Evolutionary conservation across 2,329 filamentous ascomycete genomes (phyloP), one percentile per base, ranked within the genome.

Genomic region (Trichoderma polysporum): DNA sequence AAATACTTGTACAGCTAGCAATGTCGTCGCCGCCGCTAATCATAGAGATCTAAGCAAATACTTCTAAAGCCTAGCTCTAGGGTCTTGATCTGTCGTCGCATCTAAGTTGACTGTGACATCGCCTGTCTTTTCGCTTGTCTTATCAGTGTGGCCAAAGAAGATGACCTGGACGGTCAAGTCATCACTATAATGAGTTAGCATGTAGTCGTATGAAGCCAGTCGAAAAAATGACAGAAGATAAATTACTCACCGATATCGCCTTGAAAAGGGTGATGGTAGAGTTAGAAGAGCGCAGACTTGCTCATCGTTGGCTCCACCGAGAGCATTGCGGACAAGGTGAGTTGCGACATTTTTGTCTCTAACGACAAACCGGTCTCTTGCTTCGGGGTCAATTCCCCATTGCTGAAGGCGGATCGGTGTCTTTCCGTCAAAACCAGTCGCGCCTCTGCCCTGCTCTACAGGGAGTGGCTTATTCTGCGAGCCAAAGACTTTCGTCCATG

Each of bases 101-200:
- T 97, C 94, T 70, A 90, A 84, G 79, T 98, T 99, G 67, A 97
- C 78, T 5, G 90, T 86, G 5, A 98, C 90, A 70, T 90, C 90
- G 39, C 94, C 93, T 15, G 61, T 56, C 61, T 64, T 54, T 15
- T 63, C 59, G 61, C 61, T 56, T 33, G 86, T 91, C 76, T 89
- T 89, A 62, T 89, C 83, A 39, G 90, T 88, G 72, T 97, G 88
- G 68, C 95, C 95, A 74, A 99, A 99, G 85, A 99, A 99, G 75
- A 99, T 97, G 69, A 99, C 95, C 78, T 99, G 93, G 17, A 99
- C 94, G 0, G 95, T 99, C 70, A 99, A 82, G 76, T 99, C 95
- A 76, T 99, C 95, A 72, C 93, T 94, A 50, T 6, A 54, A 41
- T 52, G 12, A 64, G 53, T 73, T 56, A 73, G 74, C 68, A 68